These are phyloP conservation scores for Phytophthora quininea DNA, from an alignment of 352 stramenopile genomes.

Conservation along the genomic window DNA sequence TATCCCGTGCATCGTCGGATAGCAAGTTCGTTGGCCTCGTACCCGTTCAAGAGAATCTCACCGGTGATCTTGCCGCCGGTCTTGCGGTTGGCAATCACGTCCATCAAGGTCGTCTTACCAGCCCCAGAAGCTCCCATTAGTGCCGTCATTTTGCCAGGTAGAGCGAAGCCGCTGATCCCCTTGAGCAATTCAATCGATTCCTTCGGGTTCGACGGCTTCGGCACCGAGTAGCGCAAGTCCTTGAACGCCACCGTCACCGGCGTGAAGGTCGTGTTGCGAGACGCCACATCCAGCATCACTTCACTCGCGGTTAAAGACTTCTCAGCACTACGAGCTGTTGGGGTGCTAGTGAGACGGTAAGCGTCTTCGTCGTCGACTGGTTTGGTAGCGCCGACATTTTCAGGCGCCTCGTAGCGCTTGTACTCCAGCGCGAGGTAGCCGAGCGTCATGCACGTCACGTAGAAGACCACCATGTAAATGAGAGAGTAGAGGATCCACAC, in stretches of 20 bases:
- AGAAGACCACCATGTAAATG: conserved; percentile 38
- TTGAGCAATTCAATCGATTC: conserved; percentile 31
- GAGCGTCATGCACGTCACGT: conserved; percentile 38
- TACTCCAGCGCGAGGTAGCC: conserved; percentile 44
- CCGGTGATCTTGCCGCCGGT: conserved; percentile 35
- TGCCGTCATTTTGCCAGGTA: conserved; percentile 27
- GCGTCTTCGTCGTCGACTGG: conserved; percentile 12
- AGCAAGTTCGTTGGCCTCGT: conserved; percentile 33
- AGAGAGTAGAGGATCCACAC: conserved; percentile 40
- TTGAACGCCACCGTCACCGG: conserved; percentile 26
- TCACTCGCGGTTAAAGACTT: conserved; percentile 30
- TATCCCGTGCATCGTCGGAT: conserved; percentile 49
- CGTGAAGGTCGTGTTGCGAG: conserved; percentile 19
- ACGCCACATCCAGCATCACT: conserved; percentile 27
- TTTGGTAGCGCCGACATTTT: conserved; percentile 17
- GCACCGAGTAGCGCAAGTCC: conserved; percentile 23
- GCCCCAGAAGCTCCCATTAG: conserved; percentile 76
- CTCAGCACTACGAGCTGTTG: conserved; percentile 11
- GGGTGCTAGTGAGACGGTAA: conserved; percentile 25
- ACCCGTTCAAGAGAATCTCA: conserved; percentile 29
- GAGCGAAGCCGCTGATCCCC: conserved; percentile 24
- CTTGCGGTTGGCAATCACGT: conserved; percentile 91
- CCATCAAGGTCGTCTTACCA: conserved; percentile 84
- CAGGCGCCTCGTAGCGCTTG: conserved; percentile 27
- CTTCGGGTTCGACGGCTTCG: conserved; percentile 27